Evolutionary conservation across 2,329 filamentous ascomycete species (phyloP).

Genomic region (Fusarium sp.): DNA sequence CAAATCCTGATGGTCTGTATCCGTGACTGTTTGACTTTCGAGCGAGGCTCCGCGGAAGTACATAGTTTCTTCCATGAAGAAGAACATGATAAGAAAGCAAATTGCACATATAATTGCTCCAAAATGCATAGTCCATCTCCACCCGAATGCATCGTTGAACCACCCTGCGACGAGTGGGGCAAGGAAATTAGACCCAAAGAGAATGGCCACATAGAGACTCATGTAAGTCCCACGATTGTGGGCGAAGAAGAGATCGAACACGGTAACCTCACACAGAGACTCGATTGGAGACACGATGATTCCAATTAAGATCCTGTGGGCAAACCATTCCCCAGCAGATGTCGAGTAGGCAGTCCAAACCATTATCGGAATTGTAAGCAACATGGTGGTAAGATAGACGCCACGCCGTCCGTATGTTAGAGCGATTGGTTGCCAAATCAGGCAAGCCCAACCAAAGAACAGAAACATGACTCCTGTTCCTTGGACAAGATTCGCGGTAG

Average conservation of each 20-base stretch:
- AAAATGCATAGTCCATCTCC: background rate
- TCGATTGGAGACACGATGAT: background rate
- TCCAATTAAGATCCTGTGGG: background rate
- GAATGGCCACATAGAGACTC: background rate
- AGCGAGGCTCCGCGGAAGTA: background rate
- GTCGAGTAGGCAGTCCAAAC: background rate
- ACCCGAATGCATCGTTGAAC: background rate
- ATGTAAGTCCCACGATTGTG: background rate
- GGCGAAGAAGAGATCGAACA: background rate
- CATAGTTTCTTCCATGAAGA: conserved; percentile 4
- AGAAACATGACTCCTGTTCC: background rate
- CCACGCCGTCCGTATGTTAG: background rate
- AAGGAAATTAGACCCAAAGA: background rate
- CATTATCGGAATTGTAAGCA: background rate
- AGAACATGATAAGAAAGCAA: background rate
- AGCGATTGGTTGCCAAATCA: background rate
- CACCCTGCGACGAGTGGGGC: background rate
- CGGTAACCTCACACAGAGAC: background rate
- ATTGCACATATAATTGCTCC: background rate
- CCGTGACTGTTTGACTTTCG: background rate
- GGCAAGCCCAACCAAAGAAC: background rate
- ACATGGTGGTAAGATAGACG: background rate
- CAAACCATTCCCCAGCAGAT: background rate
- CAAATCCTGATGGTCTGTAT: background rate
- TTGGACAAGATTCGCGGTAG: background rate